A percentile compares a stretch with the other conserved stretches of the same genome.
Conservation (phyloP, 805 yeast species). For the Yarrowia sp. region DNA sequence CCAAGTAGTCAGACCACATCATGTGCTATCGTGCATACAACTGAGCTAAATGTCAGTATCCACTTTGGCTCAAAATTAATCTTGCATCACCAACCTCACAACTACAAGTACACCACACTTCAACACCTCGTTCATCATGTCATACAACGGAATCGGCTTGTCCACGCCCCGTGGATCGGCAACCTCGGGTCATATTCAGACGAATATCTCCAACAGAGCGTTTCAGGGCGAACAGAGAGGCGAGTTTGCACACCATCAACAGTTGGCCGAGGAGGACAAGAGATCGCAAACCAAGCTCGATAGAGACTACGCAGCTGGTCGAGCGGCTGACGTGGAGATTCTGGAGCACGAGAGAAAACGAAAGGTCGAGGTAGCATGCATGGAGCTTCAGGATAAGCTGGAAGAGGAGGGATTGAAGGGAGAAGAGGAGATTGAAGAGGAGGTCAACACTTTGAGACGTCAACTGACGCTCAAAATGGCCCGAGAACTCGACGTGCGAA, state of each 20-base stretch:
- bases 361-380: conserved; percentile 46
- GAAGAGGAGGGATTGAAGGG: conserved; percentile 44
- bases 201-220: conserved; percentile 43
- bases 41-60: neutral
- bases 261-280: conserved; percentile 36
- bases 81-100: neutral
- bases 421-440: conserved; percentile 30
- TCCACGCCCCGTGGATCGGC: conserved; percentile 49
- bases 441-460: conserved; percentile 20
- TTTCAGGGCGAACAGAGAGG: conserved; percentile 41
- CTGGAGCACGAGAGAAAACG: conserved; percentile 47
- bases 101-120: neutral
- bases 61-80: conserved; percentile 6
- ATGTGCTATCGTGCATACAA: conserved; percentile 24
- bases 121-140: conserved; percentile 42
- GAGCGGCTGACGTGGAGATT: conserved; percentile 45
- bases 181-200: conserved; percentile 50
- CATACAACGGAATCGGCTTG: conserved; percentile 52
- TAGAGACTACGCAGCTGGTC: conserved; percentile 39
- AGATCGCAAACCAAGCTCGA: conserved; percentile 39
- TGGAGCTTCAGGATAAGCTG: conserved; percentile 45
- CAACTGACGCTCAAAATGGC: conserved; percentile 34
- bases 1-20: conserved; percentile 2
- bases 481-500: conserved; percentile 25
- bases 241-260: conserved; percentile 42